Evolutionary conservation across 129 eudicot genomes (phyloP).

Genomic region (Chrysanthemum seticuspe): DNA sequence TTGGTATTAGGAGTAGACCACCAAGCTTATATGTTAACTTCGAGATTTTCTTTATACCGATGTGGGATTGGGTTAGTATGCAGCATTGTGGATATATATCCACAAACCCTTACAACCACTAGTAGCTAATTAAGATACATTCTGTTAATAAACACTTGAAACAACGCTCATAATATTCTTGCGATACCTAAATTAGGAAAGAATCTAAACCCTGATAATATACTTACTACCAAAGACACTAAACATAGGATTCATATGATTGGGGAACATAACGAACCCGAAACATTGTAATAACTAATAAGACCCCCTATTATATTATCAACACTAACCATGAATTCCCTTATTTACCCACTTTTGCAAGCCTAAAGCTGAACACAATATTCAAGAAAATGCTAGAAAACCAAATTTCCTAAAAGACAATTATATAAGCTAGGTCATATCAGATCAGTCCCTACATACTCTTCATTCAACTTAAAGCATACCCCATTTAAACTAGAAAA

Average conservation of each 20-base stretch:
- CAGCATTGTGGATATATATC: no score
- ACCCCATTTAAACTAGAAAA: slow-evolving; percentile 1
- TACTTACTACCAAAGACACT: slow-evolving; percentile 17
- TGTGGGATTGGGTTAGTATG: no score
- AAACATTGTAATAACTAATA: slow-evolving; percentile 14
- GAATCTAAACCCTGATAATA: slow-evolving; percentile 12
- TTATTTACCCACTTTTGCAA: slow-evolving; percentile 25
- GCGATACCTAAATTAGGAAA: slow-evolving; percentile 9
- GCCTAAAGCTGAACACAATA: slow-evolving; percentile 13
- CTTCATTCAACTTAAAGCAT: slow-evolving; percentile 26
- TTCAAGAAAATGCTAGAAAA: slow-evolving; percentile 16
- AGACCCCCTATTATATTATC: slow-evolving; percentile 1
- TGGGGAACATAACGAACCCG: slow-evolving; percentile 21
- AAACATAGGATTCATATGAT: slow-evolving; percentile 18
- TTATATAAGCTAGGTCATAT: slow-evolving; percentile 6
- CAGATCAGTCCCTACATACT: slow-evolving; percentile 39
- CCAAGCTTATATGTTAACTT: background rate
- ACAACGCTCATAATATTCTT: background rate
- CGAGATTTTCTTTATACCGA: no score
- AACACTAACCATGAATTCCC: slow-evolving; percentile 18
- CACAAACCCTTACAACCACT: background rate
- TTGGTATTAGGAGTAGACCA: no score
- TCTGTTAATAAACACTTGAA: background rate
- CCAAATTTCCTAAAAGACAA: slow-evolving; percentile 20
- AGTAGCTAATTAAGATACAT: background rate